These are phyloP conservation scores for Ogataea ganodermae DNA, from an alignment of 805 yeast genomes.

Conservation along the genomic window DNA sequence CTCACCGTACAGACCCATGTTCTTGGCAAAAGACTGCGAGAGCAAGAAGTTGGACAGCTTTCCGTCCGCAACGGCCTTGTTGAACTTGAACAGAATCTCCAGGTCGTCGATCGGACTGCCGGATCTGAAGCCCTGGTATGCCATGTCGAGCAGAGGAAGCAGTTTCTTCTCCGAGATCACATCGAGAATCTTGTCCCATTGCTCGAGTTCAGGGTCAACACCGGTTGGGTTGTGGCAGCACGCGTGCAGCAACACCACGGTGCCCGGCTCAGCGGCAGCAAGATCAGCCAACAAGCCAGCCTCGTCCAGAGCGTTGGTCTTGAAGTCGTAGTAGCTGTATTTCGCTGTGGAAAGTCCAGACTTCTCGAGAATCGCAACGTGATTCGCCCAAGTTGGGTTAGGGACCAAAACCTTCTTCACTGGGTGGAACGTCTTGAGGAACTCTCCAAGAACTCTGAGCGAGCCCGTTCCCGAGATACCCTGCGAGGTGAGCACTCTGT, in stretches of 20 bases:
- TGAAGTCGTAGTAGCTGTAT: constrained; percentile 71
- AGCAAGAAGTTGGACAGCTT: constrained; percentile 55
- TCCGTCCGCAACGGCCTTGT: constrained; percentile 46
- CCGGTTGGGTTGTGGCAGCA: constrained; percentile 99
- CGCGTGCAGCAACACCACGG: constrained; percentile 80
- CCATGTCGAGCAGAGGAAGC: constrained; percentile 87
- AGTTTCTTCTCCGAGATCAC: constrained; percentile 58
- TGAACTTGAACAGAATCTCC: constrained; percentile 45
- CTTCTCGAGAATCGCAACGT: constrained; percentile 72
- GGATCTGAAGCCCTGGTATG: constrained; percentile 93
- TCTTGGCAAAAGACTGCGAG: constrained; percentile 93
- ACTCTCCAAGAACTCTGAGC: constrained; percentile 78
- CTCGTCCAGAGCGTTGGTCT: constrained; percentile 63
- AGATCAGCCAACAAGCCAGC: constrained; percentile 65
- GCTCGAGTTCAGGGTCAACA: constrained; percentile 78
- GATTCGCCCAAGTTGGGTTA: constrained; percentile 95
- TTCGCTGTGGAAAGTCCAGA: constrained; percentile 65
- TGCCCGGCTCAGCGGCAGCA: constrained; percentile 53
- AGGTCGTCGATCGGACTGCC: constrained; percentile 78
- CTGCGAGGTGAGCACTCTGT: constrained; percentile 79
- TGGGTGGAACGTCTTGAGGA: constrained; percentile 61
- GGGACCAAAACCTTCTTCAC: constrained; percentile 67
- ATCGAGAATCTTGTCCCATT: constrained; percentile 77
- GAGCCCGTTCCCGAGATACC: constrained; percentile 97
- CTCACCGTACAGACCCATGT: constrained; percentile 95